Conservation (phyloP, 176 grass and related monocot species). For the Ensete glaucum region DNA sequence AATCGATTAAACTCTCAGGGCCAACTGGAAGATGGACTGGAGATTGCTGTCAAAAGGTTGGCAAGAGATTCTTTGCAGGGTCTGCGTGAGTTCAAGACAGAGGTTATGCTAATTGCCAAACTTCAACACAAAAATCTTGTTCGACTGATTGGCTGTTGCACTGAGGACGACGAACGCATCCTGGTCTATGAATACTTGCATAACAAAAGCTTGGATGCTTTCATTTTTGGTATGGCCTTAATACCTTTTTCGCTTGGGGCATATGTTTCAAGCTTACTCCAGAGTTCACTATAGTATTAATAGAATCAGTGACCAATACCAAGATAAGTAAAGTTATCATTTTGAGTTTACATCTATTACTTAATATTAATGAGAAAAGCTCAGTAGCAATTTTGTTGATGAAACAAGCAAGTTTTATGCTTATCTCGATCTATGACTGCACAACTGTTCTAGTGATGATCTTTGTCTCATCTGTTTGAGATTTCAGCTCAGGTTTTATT, state of each 20-base stretch:
- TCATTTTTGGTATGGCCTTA: conserved; percentile 43
- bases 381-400: too few species aligned
- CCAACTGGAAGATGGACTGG: conserved; percentile 34
- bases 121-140: conserved; percentile 16
- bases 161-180: conserved; percentile 32
- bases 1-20: conserved; percentile 19
- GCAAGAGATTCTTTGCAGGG: conserved; percentile 33
- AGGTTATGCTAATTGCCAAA: conserved; percentile 44
- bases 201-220: conserved; percentile 40
- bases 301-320: too few species aligned
- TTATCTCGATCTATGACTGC: too few species aligned
- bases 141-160: conserved; percentile 8
- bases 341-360: too few species aligned
- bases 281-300: too few species aligned
- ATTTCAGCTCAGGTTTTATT: too few species aligned
- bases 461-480: too few species aligned
- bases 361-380: too few species aligned
- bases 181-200: conserved; percentile 54
- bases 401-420: too few species aligned
- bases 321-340: too few species aligned
- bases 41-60: conserved; percentile 52
- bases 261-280: too few species aligned
- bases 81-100: conserved; percentile 37
- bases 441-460: too few species aligned
- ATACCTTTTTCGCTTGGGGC: neutral